Percentiles rank a stretch among this genome's conserved stretches.
These are phyloP conservation scores for Amaranthus cruentus DNA, from an alignment of 148 eudicot genomes.

Conservation along the genomic window DNA sequence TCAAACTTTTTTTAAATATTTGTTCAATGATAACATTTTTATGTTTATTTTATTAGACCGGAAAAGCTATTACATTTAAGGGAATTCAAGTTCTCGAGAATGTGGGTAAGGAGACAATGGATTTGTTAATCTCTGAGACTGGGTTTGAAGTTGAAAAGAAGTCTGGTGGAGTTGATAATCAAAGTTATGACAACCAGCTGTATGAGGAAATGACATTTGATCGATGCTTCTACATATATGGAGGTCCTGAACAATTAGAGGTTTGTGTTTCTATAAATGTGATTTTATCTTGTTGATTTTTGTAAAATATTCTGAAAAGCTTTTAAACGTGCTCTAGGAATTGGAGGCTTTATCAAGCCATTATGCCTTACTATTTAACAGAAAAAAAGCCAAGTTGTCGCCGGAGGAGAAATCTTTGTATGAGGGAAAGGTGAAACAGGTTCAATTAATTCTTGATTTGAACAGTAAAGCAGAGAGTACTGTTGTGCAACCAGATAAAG, in stretches of 20 bases:
- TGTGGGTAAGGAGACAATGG: constrained; percentile 96
- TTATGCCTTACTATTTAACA: constrained; percentile 70
- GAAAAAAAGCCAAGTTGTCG: constrained; percentile 74
- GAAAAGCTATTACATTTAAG: constrained; percentile 82
- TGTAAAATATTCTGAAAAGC: neutral
- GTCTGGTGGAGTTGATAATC: constrained; percentile 35
- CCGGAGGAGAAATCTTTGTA: constrained; percentile 68
- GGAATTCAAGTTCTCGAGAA: constrained; percentile 92
- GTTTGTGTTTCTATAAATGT: constrained; percentile 29
- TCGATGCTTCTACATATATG: constrained; percentile 91
- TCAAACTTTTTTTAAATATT: constrained; percentile 6
- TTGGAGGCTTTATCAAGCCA: constrained; percentile 93
- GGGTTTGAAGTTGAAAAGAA: constrained; percentile 67
- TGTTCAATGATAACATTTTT: neutral
- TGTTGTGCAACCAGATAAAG: constrained; percentile 52
- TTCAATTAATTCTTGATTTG: constrained; percentile 78
- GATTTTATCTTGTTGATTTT: constrained; percentile 1
- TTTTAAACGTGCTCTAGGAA: constrained; percentile 45
- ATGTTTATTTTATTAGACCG: constrained; percentile 46
- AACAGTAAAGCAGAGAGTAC: constrained; percentile 47
- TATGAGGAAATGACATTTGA: constrained; percentile 89
- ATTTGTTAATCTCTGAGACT: constrained; percentile 76
- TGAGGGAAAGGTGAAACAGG: constrained; percentile 79
- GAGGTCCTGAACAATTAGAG: constrained; percentile 97
- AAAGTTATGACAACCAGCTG: constrained; percentile 57